Evolutionary conservation across 2,329 filamentous ascomycete species (phyloP).

Genomic region (Cercospora sp.): DNA sequence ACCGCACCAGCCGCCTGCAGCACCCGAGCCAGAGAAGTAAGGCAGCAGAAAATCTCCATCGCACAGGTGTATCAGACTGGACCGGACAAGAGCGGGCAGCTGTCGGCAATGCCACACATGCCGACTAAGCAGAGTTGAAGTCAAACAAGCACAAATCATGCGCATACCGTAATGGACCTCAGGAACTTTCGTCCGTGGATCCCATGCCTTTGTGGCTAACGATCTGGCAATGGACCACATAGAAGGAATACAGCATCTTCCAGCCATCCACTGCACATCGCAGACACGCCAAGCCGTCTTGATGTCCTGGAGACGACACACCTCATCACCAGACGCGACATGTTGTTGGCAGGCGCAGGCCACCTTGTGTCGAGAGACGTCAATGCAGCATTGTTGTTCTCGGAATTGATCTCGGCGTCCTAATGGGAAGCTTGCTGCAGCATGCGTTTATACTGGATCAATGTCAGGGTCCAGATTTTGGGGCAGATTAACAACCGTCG

Average conservation of each 20-base stretch:
- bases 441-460: no score
- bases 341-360: not conserved
- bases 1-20: constrained; percentile 23
- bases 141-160: not conserved
- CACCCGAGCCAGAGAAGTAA: constrained; percentile 15
- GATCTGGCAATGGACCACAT: not conserved
- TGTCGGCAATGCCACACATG: not conserved
- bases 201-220: not conserved
- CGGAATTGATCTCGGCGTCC: not conserved
- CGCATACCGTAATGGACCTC: not conserved
- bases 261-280: not conserved
- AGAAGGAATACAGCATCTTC: not conserved
- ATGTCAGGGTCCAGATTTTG: no score
- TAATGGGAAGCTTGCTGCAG: not conserved
- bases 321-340: not conserved
- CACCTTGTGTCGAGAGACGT: not conserved
- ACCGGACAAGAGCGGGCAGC: not conserved
- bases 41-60: not conserved
- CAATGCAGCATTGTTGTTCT: no score
- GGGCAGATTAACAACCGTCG: no score
- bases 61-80: not conserved
- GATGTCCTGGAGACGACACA: not conserved
- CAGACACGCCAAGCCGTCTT: not conserved
- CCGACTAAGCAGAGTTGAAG: not conserved
- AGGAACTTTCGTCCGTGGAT: no score